Base-by-base conservation (phyloP, 768 basidiomycete genomes). In the Leccinum fibrillosum region DNA sequence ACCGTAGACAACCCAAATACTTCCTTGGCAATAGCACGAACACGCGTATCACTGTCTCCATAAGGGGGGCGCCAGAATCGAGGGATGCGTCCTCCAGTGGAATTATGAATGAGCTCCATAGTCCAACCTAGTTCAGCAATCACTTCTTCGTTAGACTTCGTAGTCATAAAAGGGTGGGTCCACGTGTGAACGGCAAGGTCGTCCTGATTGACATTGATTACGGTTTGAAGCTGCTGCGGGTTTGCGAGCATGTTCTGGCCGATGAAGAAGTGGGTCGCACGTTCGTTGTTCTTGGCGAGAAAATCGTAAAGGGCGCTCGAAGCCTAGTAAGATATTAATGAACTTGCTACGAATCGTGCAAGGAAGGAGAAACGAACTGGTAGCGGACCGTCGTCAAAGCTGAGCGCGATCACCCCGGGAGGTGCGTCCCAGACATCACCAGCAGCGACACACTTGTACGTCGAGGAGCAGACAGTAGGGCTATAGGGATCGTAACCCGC, bases 181-280 rank as follows among this genome's bases (percentile, higher is more conserved):
- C 81, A 90, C 0, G 79, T 80, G 58, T 80, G 79, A 28, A 79
- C 70, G 5, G 75, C 78, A 44, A 79, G 66, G 55, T 80, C 78
- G 45, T 77, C 72, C 21, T 65, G 53, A 54, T 64, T 69, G 8
- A 64, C 61, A 62, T 70, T 67, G 66, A 84, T 84, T 0, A 85
- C 85, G 10, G 68, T 66, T 57, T 75, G 61, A 72, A 94, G 92
- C 49, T 78, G 64, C 9, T 77, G 67, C 4, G 85, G 82, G 66
- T 89, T 76, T 44, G 68, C 52, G 26, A 89, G 64, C 57, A 94
- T 89, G 68, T 93, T 89, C 34, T 80, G 68, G 17, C 94, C 94
- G 62, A 97, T 95, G 78, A 94, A 83, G 72, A 95, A 96, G 69
- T 95, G 92, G 5, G 94, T 95, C 3, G 85, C 86, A n/a, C 72